phyloP scores from a whole-genome alignment of 192 early-diverging fungal genomes.

The Backusella westeae region DNA sequence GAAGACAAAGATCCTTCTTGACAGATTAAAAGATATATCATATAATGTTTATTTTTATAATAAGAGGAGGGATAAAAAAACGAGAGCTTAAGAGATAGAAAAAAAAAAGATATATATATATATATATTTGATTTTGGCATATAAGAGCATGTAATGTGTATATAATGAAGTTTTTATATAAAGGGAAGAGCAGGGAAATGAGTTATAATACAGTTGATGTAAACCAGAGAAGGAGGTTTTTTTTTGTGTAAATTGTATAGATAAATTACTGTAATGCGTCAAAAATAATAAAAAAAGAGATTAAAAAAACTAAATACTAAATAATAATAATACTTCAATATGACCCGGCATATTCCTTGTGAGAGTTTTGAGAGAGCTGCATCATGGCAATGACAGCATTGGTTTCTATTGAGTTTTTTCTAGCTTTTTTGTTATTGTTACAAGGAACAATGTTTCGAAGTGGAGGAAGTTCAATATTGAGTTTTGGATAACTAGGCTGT shows the following conservation, averaged over 20 bases:
- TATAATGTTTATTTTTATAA: not conserved
- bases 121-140: not conserved
- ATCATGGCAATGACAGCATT: conserved; percentile 14
- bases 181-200: not conserved
- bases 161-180: not conserved
- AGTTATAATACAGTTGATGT: not conserved
- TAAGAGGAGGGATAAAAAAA: not conserved
- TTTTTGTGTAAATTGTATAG: not conserved
- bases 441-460: not conserved
- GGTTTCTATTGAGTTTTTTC: not conserved
- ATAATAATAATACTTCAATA: not conserved
- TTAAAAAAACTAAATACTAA: not conserved
- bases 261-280: not conserved
- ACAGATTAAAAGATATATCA: not conserved
- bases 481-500: not conserved
- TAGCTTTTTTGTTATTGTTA: not conserved
- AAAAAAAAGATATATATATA: not conserved
- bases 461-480: conserved; percentile 7
- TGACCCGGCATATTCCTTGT: not conserved
- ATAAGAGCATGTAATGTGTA: not conserved
- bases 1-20: not conserved
- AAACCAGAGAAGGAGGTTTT: not conserved
- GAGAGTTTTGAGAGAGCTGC: conserved; percentile 6
- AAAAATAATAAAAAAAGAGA: not conserved
- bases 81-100: not conserved